phyloP scores from a whole-genome alignment of 169 alveolate species.

The Eimeria acervulina region DNA sequence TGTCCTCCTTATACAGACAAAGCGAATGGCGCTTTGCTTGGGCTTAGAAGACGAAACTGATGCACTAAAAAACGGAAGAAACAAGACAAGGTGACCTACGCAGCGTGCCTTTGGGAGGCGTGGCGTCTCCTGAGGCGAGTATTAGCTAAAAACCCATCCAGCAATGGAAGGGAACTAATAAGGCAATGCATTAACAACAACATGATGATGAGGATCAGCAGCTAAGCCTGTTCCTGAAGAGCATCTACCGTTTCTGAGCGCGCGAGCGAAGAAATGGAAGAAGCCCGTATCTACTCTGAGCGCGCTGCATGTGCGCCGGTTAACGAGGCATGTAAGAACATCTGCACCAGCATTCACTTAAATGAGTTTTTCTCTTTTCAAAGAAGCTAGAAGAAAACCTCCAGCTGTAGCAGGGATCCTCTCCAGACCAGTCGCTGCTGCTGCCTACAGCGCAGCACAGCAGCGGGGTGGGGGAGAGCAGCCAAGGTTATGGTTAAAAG shows the following conservation, averaged over 20 bases:
- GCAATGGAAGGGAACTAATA: background rate
- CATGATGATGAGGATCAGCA: background rate
- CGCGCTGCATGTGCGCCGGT: background rate
- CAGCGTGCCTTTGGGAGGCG: background rate
- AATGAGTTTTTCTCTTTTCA: background rate
- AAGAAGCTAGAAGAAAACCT: background rate
- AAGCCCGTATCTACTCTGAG: background rate
- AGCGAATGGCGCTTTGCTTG: background rate
- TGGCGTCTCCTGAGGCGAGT: background rate
- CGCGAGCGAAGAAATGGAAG: background rate
- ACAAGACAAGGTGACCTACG: background rate
- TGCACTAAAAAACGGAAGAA: background rate
- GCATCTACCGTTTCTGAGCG: background rate
- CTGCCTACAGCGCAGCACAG: constrained; percentile 20
- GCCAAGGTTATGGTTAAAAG: background rate
- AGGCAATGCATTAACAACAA: background rate
- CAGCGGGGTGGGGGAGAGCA: constrained; percentile 37
- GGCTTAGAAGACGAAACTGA: background rate
- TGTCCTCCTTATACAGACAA: too few species aligned
- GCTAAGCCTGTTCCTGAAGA: background rate
- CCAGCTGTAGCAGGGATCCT: background rate
- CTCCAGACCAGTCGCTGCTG: background rate
- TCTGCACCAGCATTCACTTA: background rate
- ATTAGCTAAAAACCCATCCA: background rate
- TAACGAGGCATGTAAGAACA: background rate